These are phyloP conservation scores for Aspergillus ibericus DNA, from an alignment of 2,329 filamentous ascomycete species.

Conservation along the genomic window DNA sequence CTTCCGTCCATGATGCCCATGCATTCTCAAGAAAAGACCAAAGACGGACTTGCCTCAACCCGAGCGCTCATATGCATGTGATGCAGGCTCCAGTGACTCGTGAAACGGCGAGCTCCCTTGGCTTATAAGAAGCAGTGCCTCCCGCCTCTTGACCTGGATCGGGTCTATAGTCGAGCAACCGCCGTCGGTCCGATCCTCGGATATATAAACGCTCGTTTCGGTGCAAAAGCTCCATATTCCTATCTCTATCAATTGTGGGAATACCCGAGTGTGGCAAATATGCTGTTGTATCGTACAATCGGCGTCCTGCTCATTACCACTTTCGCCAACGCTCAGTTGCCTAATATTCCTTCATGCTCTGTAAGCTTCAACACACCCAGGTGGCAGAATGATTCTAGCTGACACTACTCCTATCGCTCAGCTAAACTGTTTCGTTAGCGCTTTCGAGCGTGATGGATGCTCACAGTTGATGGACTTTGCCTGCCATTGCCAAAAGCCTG, in stretches of 20 bases:
- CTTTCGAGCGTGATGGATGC: slow-evolving; percentile 48
- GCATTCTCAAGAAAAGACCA: background rate
- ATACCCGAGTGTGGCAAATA: slow-evolving; percentile 22
- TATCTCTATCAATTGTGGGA: background rate
- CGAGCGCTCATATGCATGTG: background rate
- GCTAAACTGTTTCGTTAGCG: slow-evolving; percentile 48
- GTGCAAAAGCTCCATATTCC: background rate
- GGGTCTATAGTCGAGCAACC: background rate
- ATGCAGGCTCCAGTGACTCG: background rate
- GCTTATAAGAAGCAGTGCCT: background rate
- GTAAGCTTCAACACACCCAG: slow-evolving; percentile 31
- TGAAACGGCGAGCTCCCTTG: background rate
- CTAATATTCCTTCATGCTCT: slow-evolving; percentile 48
- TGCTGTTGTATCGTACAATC: slow-evolving; percentile 34
- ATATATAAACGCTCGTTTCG: background rate
- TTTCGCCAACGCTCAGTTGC: slow-evolving; percentile 48
- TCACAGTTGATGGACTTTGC: slow-evolving; percentile 48
- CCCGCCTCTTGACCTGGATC: background rate
- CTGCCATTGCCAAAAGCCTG: slow-evolving; percentile 51
- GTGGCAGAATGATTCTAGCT: background rate
- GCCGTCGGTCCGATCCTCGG: background rate
- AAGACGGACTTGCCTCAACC: no score
- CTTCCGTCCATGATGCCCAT: background rate
- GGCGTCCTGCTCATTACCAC: slow-evolving; percentile 45
- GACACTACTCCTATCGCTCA: slow-evolving; percentile 19